Percentiles rank a stretch among this genome's conserved stretches.
These are phyloP conservation scores for Tulasnella sp. DNA, from an alignment of 768 basidiomycete genomes.

Conservation along the genomic window DNA sequence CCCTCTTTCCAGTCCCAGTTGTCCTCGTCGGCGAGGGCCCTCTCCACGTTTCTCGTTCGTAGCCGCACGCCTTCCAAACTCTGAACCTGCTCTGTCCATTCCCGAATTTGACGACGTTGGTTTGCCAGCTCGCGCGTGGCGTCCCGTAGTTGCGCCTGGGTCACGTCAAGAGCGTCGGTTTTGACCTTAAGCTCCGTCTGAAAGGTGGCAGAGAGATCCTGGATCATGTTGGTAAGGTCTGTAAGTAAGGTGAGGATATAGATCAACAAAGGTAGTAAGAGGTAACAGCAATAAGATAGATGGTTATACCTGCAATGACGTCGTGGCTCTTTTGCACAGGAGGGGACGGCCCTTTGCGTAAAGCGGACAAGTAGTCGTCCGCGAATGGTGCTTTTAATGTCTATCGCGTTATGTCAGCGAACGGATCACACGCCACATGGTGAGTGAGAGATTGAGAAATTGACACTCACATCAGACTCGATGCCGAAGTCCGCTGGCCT, in stretches of 20 bases:
- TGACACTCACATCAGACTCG: constrained; percentile 71
- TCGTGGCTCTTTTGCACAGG: constrained; percentile 85
- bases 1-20: constrained; percentile 85
- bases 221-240: constrained; percentile 84
- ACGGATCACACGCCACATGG: too few relatives aligned
- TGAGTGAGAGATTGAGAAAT: too few relatives aligned
- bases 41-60: constrained; percentile 72
- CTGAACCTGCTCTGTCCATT: constrained; percentile 58
- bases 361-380: constrained; percentile 67
- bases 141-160: constrained; percentile 74
- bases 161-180: constrained; percentile 77
- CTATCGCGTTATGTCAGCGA: constrained; percentile 17
- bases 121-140: constrained; percentile 86
- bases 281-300: not conserved
- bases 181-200: constrained; percentile 73
- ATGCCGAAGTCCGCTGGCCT: constrained; percentile 92
- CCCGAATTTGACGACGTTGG: constrained; percentile 72
- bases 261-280: not conserved
- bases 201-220: constrained; percentile 67
- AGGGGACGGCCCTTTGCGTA: constrained; percentile 60
- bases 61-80: constrained; percentile 76
- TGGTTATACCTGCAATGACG: constrained; percentile 54
- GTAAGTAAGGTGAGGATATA: too few relatives aligned
- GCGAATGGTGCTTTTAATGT: constrained; percentile 27
- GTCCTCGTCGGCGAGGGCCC: constrained; percentile 67